phyloP scores from a whole-genome alignment of 192 early-diverging fungal genomes.

The Dissophora globulifera region DNA sequence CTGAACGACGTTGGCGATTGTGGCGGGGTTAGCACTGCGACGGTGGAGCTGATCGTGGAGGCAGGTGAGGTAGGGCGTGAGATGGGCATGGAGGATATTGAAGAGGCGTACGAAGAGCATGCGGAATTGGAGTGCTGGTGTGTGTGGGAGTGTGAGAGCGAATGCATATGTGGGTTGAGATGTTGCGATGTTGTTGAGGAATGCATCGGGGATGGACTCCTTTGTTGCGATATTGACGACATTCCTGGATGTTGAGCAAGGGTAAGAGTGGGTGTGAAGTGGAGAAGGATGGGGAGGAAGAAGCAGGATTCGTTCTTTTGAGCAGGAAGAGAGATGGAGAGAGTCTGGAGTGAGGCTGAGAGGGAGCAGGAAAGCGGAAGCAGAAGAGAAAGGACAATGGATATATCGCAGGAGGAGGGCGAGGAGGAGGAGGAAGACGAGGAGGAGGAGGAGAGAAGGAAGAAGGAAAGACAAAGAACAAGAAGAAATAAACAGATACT shows the following conservation, averaged over 20 bases:
- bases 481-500: neutral
- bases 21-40: slow-evolving; percentile 14
- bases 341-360: neutral
- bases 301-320: too few relatives aligned
- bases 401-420: neutral
- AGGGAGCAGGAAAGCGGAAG: neutral
- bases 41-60: slow-evolving; percentile 2
- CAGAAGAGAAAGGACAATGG: neutral
- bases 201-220: slow-evolving; percentile 20
- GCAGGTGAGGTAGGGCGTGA: slow-evolving; percentile 37
- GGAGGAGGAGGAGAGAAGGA: neutral
- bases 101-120: slow-evolving; percentile 23
- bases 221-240: slow-evolving; percentile 33
- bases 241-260: neutral
- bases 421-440: neutral
- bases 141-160: slow-evolving; percentile 13
- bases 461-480: neutral
- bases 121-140: slow-evolving; percentile 4
- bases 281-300: neutral
- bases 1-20: slow-evolving; percentile 22
- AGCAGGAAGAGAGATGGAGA: neutral
- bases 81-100: slow-evolving; percentile 6
- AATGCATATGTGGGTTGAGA: slow-evolving; percentile 17
- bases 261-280: neutral
- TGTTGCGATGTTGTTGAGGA: slow-evolving; percentile 16